Evolutionary conservation across 805 yeast species (phyloP), one percentile per base, ranked within the genome.

Genomic region (Metschnikowia sp.): DNA sequence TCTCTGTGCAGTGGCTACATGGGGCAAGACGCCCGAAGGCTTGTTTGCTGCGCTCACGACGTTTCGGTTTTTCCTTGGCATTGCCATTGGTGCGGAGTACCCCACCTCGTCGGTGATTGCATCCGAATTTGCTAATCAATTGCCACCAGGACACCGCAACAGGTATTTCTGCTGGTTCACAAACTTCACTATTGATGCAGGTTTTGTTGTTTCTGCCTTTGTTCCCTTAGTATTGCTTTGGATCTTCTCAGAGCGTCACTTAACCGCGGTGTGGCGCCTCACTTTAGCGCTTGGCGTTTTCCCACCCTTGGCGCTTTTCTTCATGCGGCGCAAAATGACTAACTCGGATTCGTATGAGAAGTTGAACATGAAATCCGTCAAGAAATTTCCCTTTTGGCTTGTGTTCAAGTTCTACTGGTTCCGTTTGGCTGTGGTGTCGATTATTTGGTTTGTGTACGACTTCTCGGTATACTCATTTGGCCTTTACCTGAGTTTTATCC

Each of bases 31-130:
- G 36, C 78, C 88, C 3, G 73, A 78, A 42, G 96, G 97, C 35
- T 77, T 91, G 73, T 80, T 92, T 52, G 84, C 89, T 12, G 92
- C 94, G 18, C 69, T 91, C 45, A 88, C 96, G 8, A 85, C 84
- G 9, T 88, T 85, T 65, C 79, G 98, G 66, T 88, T 88, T 66
- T 84, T 91, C 68, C 70, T 91, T 43, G 98, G 98, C 69, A 74
- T 88, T 54, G 95, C 91, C 59, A 87, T 92, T 57, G 98, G 98
- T 58, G 91, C 95, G 42, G 98, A 91, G 69, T 91, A 91, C 63
- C 96, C 97, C 40, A 85, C 95, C 11, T 91, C 96, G 39, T 85
- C 96, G 8, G 92, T 91, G 15, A 95, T 96, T 33, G 88, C 95
- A 56, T 90, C 97, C 29, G 97, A 91, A 67, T 94, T 95, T 35